Base-by-base conservation (phyloP, 495 filamentous ascomycete genomes). In the Podospora fimiseda region DNA sequence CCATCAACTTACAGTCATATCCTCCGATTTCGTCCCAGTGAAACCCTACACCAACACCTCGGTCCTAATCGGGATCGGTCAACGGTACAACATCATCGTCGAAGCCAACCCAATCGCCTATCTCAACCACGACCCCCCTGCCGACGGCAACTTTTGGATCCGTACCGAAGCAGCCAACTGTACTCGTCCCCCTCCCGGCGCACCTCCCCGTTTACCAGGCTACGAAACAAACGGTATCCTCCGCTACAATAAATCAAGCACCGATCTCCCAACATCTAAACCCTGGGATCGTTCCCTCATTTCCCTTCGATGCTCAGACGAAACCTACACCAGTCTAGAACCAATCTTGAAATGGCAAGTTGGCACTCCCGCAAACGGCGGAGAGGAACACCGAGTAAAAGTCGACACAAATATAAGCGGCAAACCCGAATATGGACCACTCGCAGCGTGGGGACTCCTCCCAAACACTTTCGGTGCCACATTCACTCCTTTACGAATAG, bases 51-150 rank as follows among this genome's bases (percentile, higher is more conserved):
- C 59, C 7, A 64, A 62, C 42, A 59, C 61, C n/a, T 60, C 66
- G 4, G 56, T 87, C n/a, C 66, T 69, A 24, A 70, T 90, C 38
- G 79, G 64, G 38, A 82, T 88, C 54, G 86, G 83, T 3, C 84
- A 89, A 66, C 77, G 86, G 23, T 86, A 86, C 64, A 79, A 89
- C 56, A 68, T 89, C 20, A 78, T 88, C 50, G 70, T 89, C 37
- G 73, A 75, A 23, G 85, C 85, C 18, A 72, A 80, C 53, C 27
- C 27, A 11, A 11, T 33, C 27, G 5, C 27, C 27, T 6, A 33
- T 11, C 27, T 11, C 27, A 33, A 33, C 27, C 27, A 5, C 6
- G 66, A 79, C 43, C 46, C 58, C 9, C 51, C 60, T 11, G 72
- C 51, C 20, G 13, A 41, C 5, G 39, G 16, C 16, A 74, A 80